Evolutionary conservation across 2,329 filamentous ascomycete species (phyloP).

Genomic region (Seiridium cupressi): DNA sequence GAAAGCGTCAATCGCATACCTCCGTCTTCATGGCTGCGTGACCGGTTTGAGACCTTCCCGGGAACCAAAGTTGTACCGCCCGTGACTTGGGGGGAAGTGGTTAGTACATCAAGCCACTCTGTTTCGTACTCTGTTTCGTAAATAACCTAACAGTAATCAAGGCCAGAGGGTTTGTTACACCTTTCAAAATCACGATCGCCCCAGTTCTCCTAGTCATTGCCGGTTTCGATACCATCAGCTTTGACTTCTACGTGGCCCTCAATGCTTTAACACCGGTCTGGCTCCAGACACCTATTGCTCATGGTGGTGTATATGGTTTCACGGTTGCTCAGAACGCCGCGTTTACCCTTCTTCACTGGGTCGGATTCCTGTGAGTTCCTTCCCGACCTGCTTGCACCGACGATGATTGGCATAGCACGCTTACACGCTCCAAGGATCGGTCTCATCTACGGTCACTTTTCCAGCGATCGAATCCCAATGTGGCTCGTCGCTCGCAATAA

Average conservation of each 20-base stretch:
- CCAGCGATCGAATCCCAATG: neutral
- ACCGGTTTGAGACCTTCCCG: neutral
- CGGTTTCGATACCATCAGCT: constrained; percentile 1
- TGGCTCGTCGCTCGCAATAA: neutral
- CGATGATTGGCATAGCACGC: neutral
- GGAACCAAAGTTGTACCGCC: neutral
- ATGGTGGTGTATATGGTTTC: neutral
- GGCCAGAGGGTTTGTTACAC: neutral
- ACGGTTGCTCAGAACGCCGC: neutral
- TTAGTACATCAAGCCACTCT: neutral
- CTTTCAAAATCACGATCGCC: neutral
- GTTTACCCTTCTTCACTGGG: neutral
- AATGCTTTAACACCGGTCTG: neutral
- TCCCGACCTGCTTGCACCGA: neutral
- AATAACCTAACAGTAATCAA: neutral
- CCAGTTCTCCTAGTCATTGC: neutral
- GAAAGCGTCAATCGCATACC: neutral
- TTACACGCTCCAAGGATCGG: neutral
- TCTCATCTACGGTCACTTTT: neutral
- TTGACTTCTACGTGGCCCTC: neutral
- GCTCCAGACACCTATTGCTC: neutral
- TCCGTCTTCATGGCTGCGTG: neutral
- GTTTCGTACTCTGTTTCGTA: no score
- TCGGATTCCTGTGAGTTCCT: neutral
- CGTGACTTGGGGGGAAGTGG: neutral